phyloP scores from a whole-genome alignment of 306 rosid species.

The Cucurbita argyrosperma region DNA sequence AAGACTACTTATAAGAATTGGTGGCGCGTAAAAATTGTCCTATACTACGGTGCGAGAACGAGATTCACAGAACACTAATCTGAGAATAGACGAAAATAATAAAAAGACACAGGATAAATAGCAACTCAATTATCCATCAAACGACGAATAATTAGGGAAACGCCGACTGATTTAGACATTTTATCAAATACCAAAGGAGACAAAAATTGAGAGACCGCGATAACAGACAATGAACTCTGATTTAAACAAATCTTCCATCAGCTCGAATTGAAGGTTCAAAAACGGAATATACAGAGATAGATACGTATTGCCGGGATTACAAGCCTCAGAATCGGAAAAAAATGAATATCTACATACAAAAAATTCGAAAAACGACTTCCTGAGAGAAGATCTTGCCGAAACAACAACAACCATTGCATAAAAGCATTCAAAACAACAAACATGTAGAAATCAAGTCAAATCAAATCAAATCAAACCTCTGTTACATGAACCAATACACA shows the following conservation, averaged over 20 bases:
- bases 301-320: background rate
- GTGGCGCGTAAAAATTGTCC: background rate
- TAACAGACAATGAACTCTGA: background rate
- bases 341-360: background rate
- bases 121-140: background rate
- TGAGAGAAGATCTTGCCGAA: slow-evolving; percentile 11
- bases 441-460: background rate
- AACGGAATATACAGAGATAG: background rate
- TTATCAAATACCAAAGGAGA: slow-evolving; percentile 8
- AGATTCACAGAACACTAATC: background rate
- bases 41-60: background rate
- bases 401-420: background rate
- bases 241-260: background rate
- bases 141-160: background rate
- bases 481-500: background rate
- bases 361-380: slow-evolving; percentile 11
- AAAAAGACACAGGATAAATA: background rate
- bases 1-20: background rate
- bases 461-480: background rate
- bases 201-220: slow-evolving; percentile 1
- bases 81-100: background rate
- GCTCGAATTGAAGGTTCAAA: background rate
- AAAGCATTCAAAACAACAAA: background rate
- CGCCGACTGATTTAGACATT: slow-evolving; percentile 17
- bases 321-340: background rate